Evolutionary conservation across 345 rosid genomes (phyloP), one percentile per base, ranked within the genome.

Genomic region (Gossypium australe): DNA sequence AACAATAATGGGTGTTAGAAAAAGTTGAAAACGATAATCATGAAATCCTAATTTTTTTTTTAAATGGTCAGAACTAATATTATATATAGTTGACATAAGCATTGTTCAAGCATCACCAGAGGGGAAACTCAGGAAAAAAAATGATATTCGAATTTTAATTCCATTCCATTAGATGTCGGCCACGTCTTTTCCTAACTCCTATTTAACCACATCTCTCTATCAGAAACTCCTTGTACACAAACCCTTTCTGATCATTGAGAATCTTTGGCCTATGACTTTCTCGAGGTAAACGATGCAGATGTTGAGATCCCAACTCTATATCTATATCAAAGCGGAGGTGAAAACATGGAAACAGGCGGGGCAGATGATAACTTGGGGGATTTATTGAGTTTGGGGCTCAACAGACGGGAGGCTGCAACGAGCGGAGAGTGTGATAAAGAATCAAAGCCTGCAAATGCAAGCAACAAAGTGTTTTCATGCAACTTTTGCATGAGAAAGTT

Each of bases 401-500:
- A 59, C 65, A 74, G 67, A 29, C 43, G 64, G n/a, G 72, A 75
- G 11, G 3, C 70, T 12, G 55, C 14, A 17, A 27, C 64, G 34
- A 72, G 17, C 18, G 60, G 49, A 20, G 79, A 59, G 22, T 38
- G 45, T 74, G 75, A 77, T 65, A 72, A 25, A 44, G 34, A 47
- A 12, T 47, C 71, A 47, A 67, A 47, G 52, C 20, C 56, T 43
- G 65, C 24, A 7, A 34, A 5, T 34, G 58, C 64, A 24, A 20
- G 71, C 16, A 53, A 76, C 82, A 84, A 68, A 63, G 59, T 82
- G 9, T 85, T 85, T 77, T 82, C 85, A 18, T 86, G 89, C 78
- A 86, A 86, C 55, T 86, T 84, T 44, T 86, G 89, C 74, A 65
- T 61, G 84, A 82, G 87, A 38, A 84, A 80, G 70, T 84, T 86